These are phyloP conservation scores for Tolypocladium guangdongense DNA, from an alignment of 2,329 filamentous ascomycete genomes.

Conservation along the genomic window DNA sequence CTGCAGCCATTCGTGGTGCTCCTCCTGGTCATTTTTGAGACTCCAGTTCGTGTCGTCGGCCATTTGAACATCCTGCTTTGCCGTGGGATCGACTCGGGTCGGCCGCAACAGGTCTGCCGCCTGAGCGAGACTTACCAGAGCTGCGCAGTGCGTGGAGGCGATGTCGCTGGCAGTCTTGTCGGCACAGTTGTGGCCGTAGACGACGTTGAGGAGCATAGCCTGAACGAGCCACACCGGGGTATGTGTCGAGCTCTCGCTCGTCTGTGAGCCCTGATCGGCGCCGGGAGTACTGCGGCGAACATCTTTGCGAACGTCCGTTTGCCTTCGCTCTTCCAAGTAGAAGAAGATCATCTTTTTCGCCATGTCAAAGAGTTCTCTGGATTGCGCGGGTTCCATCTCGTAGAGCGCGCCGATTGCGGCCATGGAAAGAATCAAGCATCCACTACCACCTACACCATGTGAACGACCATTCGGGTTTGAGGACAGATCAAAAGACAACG, in stretches of 20 bases:
- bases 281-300: conserved; percentile 40
- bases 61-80: conserved; percentile 46
- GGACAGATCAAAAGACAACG: conserved; percentile 77
- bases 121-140: conserved; percentile 80
- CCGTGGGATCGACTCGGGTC: conserved; percentile 31
- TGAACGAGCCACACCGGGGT: conserved; percentile 93
- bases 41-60: conserved; percentile 39
- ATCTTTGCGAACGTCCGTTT: conserved; percentile 65
- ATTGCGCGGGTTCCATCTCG: conserved; percentile 69
- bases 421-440: conserved; percentile 76
- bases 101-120: conserved; percentile 62
- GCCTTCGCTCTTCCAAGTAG: conserved; percentile 83
- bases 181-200: conserved; percentile 90
- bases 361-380: conserved; percentile 79
- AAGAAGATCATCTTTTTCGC: conserved; percentile 92
- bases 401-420: conserved; percentile 74
- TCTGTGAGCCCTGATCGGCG: conserved; percentile 34
- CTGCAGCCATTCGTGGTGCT: conserved; percentile 57
- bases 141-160: conserved; percentile 83
- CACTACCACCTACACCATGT: conserved; percentile 61
- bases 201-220: conserved; percentile 90
- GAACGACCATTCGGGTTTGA: conserved; percentile 52
- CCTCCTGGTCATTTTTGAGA: conserved; percentile 35
- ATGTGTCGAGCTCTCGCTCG: conserved; percentile 51
- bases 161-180: conserved; percentile 88